Conservation (phyloP, 2,329 filamentous ascomycete species). For the Clonostachys chloroleuca region DNA sequence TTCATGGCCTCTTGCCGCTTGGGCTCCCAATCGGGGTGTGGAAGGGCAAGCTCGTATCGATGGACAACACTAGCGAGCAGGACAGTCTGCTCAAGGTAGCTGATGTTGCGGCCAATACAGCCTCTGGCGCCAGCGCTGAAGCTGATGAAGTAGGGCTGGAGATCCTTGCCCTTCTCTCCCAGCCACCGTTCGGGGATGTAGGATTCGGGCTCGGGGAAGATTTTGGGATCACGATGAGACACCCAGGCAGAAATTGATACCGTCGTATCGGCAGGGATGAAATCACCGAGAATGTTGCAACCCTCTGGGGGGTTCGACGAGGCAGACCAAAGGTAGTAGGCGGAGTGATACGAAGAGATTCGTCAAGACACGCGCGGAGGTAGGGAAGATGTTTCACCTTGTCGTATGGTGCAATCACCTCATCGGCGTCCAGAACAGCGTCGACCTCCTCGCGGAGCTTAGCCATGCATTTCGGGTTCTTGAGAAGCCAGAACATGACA, state of each 20-base stretch:
- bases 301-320: constrained; percentile 5
- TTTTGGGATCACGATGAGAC: background rate
- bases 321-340: constrained; percentile 2
- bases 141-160: too few relatives aligned
- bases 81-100: constrained; percentile 39
- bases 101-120: constrained; percentile 35
- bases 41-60: constrained; percentile 21
- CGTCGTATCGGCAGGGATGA: constrained; percentile 6
- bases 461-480: constrained; percentile 18
- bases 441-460: constrained; percentile 22
- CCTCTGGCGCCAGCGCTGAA: constrained; percentile 24
- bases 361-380: constrained; percentile 31
- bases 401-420: constrained; percentile 41
- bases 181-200: constrained; percentile 6
- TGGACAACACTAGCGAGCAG: constrained; percentile 34
- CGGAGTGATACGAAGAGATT: constrained; percentile 11
- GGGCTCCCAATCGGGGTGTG: background rate
- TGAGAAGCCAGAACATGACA: constrained; percentile 29
- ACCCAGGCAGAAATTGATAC: background rate
- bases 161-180: background rate
- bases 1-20: background rate
- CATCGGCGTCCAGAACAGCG: constrained; percentile 29
- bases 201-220: constrained; percentile 4
- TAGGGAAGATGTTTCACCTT: constrained; percentile 20
- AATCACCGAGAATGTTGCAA: background rate